These are phyloP conservation scores for Vaccinium vitisidaea DNA, from an alignment of 148 eudicot genomes.

Conservation along the genomic window DNA sequence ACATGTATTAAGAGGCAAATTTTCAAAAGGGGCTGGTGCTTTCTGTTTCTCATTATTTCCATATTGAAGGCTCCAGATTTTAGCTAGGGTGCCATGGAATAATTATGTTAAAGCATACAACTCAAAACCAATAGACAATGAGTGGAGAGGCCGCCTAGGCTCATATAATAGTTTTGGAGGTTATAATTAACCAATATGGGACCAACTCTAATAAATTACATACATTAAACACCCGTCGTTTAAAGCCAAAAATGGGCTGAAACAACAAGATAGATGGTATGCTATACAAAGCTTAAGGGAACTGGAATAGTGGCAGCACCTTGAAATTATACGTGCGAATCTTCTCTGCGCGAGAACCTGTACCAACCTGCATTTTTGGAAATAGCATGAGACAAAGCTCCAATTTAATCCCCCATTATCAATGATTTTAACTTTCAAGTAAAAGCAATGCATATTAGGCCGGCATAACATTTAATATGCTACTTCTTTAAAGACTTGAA, in stretches of 20 bases:
- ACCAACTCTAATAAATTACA: too few relatives aligned
- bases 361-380: constrained; percentile 75
- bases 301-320: constrained; percentile 40
- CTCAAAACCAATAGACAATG: too few relatives aligned
- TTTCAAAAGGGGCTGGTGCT: not conserved
- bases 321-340: constrained; percentile 93
- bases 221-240: not conserved
- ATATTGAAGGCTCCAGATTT: not conserved
- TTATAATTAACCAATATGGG: too few relatives aligned
- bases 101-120: not conserved
- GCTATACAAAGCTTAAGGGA: constrained; percentile 12
- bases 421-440: not conserved
- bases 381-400: constrained; percentile 17
- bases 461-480: not conserved
- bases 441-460: not conserved
- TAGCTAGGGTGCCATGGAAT: not conserved
- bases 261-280: not conserved
- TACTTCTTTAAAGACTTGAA: not conserved
- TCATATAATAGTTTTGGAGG: too few relatives aligned
- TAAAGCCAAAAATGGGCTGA: not conserved
- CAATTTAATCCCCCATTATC: not conserved
- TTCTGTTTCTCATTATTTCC: not conserved
- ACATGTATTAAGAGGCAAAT: not conserved
- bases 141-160: too few relatives aligned
- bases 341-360: constrained; percentile 96